phyloP scores from a whole-genome alignment of 2,329 filamentous ascomycete genomes.

The Davidsoniella virescens region DNA sequence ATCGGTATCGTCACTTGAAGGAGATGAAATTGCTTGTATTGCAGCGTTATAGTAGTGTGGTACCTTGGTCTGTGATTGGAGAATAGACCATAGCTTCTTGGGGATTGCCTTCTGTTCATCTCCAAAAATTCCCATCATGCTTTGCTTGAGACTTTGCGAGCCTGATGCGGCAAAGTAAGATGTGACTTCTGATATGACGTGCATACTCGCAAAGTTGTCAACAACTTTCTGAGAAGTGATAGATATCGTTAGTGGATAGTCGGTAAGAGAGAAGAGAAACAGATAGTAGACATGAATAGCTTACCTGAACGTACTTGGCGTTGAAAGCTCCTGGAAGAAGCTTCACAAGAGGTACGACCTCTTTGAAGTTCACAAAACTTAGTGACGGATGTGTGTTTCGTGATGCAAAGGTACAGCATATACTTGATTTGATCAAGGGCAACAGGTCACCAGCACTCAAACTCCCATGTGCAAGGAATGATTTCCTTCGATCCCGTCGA shows the following conservation, averaged over 20 bases:
- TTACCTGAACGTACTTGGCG: constrained; percentile 5
- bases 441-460: not conserved
- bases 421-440: not conserved
- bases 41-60: not conserved
- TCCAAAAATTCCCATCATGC: constrained; percentile 5
- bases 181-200: constrained; percentile 11
- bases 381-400: not conserved
- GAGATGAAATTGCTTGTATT: not conserved
- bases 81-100: constrained; percentile 8
- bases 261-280: not conserved
- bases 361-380: constrained; percentile 15
- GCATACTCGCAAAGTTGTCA: constrained; percentile 7
- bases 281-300: not conserved
- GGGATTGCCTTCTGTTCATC: constrained; percentile 1
- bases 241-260: not conserved
- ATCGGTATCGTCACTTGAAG: not conserved
- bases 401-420: constrained; percentile 4
- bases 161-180: constrained; percentile 11
- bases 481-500: not conserved
- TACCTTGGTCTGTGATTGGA: constrained; percentile 11
- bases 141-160: constrained; percentile 8
- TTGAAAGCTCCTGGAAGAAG: constrained; percentile 12
- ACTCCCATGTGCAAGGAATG: not conserved
- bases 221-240: constrained; percentile 3
- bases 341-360: constrained; percentile 6